Base-by-base conservation (phyloP, 306 rosid genomes). In the Pachyrhizus erosus region DNA sequence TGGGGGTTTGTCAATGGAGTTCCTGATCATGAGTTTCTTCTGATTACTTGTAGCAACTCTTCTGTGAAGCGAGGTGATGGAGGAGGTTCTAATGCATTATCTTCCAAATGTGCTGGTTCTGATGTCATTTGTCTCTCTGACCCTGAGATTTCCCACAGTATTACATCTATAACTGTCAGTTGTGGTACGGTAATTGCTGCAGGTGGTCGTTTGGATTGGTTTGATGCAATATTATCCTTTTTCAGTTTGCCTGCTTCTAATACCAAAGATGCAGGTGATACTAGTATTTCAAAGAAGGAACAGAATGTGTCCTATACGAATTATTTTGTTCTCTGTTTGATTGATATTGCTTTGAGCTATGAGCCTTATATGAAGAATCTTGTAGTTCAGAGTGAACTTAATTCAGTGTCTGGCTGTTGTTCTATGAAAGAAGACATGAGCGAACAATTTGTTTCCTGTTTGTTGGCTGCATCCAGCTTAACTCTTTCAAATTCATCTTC, bases 141-240 rank as follows among this genome's bases (percentile, higher is more conserved):
- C 76, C 97, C 96, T 5, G 92, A 88, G 77, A 80, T 69, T 83
- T 81, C 71, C 40, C 89, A 83, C 64, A 88, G 80, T 62, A 75
- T 83, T 82, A 92, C 92, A 79, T 92, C 99, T 42, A 43, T 91
- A 76, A 84, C 94, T 14, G 88, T 93, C 83, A 90, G 97, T 79
- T 93, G 99, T 86, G 90, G 88, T 70, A 96, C 99, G 51, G 46
- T 93, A 66, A 82, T 93, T 83, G 98, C 98, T 24, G 77, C 81
- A 49, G 99, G 98, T 1, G 99, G 98, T 73, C 98, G 99, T 23
- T 80, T 96, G 87, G 99, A 96, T 89, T 96, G 99, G 99, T 78
- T 88, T 31, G 89, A 84, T 82, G 82, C 87, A 69, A 84, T 93
- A 73, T 79, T 51, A 81, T 93, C 98, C 18, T 90, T 93, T 91